phyloP scores from a whole-genome alignment of 495 filamentous ascomycete species.

The Chaetomidium leptoderma region DNA sequence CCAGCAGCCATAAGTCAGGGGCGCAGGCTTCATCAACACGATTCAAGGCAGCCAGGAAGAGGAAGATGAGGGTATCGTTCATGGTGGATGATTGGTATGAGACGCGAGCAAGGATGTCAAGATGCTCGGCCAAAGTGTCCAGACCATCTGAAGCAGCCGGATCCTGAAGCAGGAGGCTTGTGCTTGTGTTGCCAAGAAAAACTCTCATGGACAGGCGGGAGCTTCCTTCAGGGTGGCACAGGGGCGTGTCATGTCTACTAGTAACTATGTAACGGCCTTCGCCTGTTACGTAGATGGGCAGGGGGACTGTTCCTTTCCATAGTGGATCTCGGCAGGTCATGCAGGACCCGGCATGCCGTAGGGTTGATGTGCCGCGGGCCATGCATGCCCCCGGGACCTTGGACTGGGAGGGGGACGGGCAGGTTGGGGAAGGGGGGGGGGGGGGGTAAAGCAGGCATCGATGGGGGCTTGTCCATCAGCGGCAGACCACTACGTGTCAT shows the following conservation, averaged over 20 bases:
- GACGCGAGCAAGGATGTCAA: neutral
- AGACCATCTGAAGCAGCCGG: conserved; percentile 3
- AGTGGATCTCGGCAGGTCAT: neutral
- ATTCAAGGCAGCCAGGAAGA: neutral
- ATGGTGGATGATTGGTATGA: conserved; percentile 1
- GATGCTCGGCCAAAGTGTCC: conserved; percentile 7
- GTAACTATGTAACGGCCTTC: neutral
- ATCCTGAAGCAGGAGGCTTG: conserved; percentile 8
- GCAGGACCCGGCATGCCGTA: neutral
- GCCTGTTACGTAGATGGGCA: neutral
- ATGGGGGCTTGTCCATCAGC: neutral
- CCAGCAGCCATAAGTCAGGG: neutral
- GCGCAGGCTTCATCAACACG: neutral
- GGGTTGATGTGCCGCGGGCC: neutral
- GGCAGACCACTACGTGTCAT: no score
- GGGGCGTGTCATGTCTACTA: conserved; percentile 1
- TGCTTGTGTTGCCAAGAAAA: neutral
- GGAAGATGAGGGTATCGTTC: neutral
- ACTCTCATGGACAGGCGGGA: neutral
- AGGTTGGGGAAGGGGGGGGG: no score
- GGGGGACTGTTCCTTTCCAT: neutral
- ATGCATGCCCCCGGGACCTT: no score
- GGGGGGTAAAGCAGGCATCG: conserved; percentile 1
- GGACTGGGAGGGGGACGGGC: neutral
- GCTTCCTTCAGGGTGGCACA: conserved; percentile 17